Evolutionary conservation across 2,329 filamentous ascomycete genomes (phyloP).

Genomic region (Cryoendolithus antarcticus): DNA sequence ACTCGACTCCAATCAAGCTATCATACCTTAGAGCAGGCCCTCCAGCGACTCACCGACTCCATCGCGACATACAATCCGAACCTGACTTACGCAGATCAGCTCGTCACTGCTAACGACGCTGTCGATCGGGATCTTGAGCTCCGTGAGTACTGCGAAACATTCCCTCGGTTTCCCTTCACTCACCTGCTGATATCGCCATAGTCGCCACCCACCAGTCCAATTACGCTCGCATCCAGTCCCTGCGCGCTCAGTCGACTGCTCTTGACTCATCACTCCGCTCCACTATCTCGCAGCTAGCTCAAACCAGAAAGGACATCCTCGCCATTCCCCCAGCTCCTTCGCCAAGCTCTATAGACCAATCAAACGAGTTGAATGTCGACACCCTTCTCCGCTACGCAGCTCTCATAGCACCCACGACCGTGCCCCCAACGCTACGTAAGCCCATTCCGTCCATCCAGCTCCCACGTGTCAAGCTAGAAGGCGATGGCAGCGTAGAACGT

Average conservation of each 20-base stretch:
- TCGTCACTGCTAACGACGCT: constrained; percentile 57
- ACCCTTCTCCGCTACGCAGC: constrained; percentile 68
- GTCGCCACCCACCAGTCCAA: constrained; percentile 68
- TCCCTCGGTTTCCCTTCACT: neutral
- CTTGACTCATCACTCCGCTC: constrained; percentile 63
- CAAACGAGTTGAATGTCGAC: constrained; percentile 47
- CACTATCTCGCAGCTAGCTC: constrained; percentile 58
- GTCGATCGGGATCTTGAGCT: constrained; percentile 54
- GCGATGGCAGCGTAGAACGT: too few relatives aligned
- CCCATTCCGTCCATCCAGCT: constrained; percentile 9
- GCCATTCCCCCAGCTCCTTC: constrained; percentile 37
- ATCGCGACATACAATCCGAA: constrained; percentile 74
- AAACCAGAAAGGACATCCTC: constrained; percentile 60
- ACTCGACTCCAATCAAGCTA: constrained; percentile 31
- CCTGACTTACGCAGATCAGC: constrained; percentile 51
- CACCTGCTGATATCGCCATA: constrained; percentile 19
- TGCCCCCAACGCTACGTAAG: constrained; percentile 47
- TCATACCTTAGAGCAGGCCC: constrained; percentile 34
- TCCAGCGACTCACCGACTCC: constrained; percentile 62
- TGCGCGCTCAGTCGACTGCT: constrained; percentile 52
- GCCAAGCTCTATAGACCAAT: constrained; percentile 25
- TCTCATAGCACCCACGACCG: constrained; percentile 66
- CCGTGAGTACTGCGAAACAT: constrained; percentile 31
- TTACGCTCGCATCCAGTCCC: constrained; percentile 51
- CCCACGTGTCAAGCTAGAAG: neutral